A percentile compares a stretch with the other conserved stretches of the same genome.
Conservation (phyloP, 106 monocot species). For the Allium cepa region DNA sequence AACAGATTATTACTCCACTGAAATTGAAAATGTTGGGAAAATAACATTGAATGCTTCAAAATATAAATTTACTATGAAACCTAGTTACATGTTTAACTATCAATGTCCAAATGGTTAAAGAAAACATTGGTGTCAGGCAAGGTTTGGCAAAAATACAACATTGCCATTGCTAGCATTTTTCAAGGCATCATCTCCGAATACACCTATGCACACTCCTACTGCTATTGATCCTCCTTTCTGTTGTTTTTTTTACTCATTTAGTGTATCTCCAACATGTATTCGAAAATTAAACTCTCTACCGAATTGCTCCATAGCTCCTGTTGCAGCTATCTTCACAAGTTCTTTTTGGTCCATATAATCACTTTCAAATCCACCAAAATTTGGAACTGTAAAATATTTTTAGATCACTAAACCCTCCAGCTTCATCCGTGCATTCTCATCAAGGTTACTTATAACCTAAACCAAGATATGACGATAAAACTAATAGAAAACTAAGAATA, state of each 20-base stretch:
- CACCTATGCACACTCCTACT: conserved; percentile 41
- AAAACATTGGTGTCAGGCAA: conserved; percentile 24
- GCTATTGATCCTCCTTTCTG: conserved; percentile 44
- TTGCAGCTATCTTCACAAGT: conserved; percentile 49
- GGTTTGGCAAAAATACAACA: conserved; percentile 32
- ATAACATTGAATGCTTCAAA: too few relatives aligned
- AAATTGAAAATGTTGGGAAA: too few relatives aligned
- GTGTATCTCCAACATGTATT: conserved; percentile 60
- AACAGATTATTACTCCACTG: too few relatives aligned
- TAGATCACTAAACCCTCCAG: conserved; percentile 41
- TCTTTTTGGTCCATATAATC: conserved; percentile 41
- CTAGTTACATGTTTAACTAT: background rate
- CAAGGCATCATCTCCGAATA: conserved; percentile 27
- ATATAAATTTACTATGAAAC: too few relatives aligned
- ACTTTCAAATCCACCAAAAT: conserved; percentile 61
- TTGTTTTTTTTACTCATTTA: conserved; percentile 41
- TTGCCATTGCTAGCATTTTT: conserved; percentile 30
- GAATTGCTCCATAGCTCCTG: conserved; percentile 31
- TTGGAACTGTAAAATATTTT: conserved; percentile 44
- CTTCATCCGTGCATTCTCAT: conserved; percentile 64
- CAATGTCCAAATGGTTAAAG: conserved; percentile 21
- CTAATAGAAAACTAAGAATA: too few relatives aligned
- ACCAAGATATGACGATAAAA: too few relatives aligned
- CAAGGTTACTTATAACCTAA: conserved; percentile 44
- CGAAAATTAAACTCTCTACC: conserved; percentile 35